Evolutionary conservation across 345 rosid species (phyloP).

Genomic region (Bruguiera gymnorhiza): DNA sequence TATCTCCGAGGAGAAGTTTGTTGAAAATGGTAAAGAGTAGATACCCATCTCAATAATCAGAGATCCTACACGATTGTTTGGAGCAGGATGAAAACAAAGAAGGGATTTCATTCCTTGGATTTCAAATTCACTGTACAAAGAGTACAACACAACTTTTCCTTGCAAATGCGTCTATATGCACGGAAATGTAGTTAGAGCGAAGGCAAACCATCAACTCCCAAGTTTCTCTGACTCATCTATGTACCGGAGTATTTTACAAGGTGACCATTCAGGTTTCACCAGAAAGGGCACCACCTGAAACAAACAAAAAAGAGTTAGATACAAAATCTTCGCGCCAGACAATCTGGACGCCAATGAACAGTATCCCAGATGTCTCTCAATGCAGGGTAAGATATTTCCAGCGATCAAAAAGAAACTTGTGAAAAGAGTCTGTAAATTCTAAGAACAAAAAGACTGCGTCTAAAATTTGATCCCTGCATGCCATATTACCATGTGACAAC

Average conservation of each 20-base stretch:
- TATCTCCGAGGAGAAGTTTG: no score
- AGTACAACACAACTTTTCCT: neutral
- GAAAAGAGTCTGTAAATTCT: no score
- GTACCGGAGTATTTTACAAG: slow-evolving; percentile 19
- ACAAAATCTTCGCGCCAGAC: neutral
- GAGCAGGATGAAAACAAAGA: no score
- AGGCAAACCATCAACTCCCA: neutral
- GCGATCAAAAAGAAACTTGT: no score
- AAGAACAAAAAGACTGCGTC: neutral
- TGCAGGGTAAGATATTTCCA: no score
- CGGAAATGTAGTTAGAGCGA: neutral
- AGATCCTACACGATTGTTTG: no score
- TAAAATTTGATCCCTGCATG: neutral
- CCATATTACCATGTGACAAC: neutral
- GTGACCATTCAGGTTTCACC: slow-evolving; percentile 38
- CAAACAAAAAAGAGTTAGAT: neutral
- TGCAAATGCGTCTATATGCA: slow-evolving; percentile 1
- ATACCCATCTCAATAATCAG: no score
- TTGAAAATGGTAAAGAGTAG: no score
- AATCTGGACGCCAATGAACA: no score
- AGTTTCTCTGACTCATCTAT: slow-evolving; percentile 1
- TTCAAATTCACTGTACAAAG: slow-evolving; percentile 1
- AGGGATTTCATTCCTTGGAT: no score
- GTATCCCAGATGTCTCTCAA: no score
- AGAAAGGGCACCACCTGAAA: slow-evolving; percentile 96